Conservation (phyloP, 2,329 filamentous ascomycete species). For the Claviceps sp. region DNA sequence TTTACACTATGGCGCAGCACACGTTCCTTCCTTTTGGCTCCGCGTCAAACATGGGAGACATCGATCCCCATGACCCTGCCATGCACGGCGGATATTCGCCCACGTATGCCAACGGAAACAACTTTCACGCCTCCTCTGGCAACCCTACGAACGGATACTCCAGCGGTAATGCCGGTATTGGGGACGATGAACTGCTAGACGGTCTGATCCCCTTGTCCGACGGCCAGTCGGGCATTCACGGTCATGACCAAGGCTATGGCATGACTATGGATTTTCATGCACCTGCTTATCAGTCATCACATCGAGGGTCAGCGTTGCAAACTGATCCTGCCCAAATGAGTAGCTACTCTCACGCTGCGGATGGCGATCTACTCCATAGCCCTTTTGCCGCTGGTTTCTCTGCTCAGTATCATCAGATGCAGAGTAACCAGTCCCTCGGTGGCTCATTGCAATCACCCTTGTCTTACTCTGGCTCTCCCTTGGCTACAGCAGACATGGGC, state of each 20-base stretch:
- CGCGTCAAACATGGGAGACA: constrained; percentile 41
- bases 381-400: constrained; percentile 73
- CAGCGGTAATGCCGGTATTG: constrained; percentile 64
- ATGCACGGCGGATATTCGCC: constrained; percentile 50
- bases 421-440: constrained; percentile 42
- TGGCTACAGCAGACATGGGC: constrained; percentile 33
- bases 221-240: constrained; percentile 34
- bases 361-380: constrained; percentile 83
- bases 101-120: constrained; percentile 37
- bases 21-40: constrained; percentile 42
- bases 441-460: constrained; percentile 32
- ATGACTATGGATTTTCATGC: constrained; percentile 47
- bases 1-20: constrained; percentile 38
- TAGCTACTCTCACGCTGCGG: constrained; percentile 81
- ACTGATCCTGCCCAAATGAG: constrained; percentile 59
- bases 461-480: constrained; percentile 25
- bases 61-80: constrained; percentile 77
- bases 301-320: constrained; percentile 43
- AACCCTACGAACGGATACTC: constrained; percentile 61
- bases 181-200: constrained; percentile 80
- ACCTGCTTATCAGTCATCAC: constrained; percentile 35
- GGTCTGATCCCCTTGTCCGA: constrained; percentile 46
- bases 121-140: constrained; percentile 42
- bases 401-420: constrained; percentile 63
- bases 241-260: constrained; percentile 42